Conservation (phyloP, 2,329 filamentous ascomycete genomes). For the Sclerotiophoma versabilis region DNA sequence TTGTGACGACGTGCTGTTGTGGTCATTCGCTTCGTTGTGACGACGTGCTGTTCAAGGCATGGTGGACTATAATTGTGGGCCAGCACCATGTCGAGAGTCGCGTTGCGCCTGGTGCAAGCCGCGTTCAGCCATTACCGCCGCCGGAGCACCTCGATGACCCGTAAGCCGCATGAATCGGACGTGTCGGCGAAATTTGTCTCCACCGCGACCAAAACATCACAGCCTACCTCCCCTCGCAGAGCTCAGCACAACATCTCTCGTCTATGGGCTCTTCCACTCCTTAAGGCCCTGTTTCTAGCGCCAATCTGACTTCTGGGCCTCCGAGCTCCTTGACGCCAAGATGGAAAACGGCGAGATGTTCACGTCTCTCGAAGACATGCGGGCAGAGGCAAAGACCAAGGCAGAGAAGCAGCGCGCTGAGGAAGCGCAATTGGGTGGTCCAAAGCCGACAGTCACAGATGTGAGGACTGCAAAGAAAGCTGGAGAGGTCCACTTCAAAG, state of each 20-base stretch:
- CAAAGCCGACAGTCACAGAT: conserved; percentile 35
- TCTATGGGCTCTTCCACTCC: conserved; percentile 32
- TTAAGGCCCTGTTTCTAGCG: conserved; percentile 19
- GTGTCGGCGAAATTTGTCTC: conserved; percentile 30
- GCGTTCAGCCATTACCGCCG: conserved; percentile 9
- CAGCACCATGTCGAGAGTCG: not conserved
- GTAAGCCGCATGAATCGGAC: conserved; percentile 23
- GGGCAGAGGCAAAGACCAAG: conserved; percentile 47
- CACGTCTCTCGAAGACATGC: conserved; percentile 48
- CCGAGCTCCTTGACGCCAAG: conserved; percentile 15
- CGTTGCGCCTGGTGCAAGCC: conserved; percentile 10
- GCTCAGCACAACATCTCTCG: conserved; percentile 8
- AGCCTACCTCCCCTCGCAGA: conserved; percentile 1
- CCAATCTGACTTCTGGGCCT: not conserved
- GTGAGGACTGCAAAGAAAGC: conserved; percentile 47
- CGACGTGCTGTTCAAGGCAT: no score
- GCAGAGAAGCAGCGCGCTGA: conserved; percentile 32
- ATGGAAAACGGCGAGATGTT: conserved; percentile 50
- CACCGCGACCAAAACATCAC: conserved; percentile 18
- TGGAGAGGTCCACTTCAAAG: conserved; percentile 60
- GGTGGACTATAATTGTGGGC: not conserved
- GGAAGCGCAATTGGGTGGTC: conserved; percentile 24
- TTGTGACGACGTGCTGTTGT: no score
- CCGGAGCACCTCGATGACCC: conserved; percentile 26
- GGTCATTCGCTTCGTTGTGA: no score